Conservation (phyloP, 257 asterid species). For the Petunia secreta region DNA sequence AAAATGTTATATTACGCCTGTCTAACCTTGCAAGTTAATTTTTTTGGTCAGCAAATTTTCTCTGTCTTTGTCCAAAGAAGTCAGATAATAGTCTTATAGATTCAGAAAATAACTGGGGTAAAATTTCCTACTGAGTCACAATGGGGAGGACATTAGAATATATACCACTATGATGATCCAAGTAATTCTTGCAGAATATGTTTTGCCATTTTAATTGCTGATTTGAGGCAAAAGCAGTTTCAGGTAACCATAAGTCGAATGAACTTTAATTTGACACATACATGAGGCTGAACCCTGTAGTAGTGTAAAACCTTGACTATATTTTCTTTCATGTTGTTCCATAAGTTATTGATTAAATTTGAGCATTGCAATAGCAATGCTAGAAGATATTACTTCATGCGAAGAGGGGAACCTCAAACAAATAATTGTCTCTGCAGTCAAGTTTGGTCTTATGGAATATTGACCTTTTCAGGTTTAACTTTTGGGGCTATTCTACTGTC, state of each 20-base stretch:
- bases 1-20: constrained; percentile 2
- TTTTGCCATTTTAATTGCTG: background rate
- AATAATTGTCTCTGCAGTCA: background rate
- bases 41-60: background rate
- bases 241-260: background rate
- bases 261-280: background rate
- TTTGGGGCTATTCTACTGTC: constrained; percentile 97
- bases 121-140: background rate
- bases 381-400: constrained; percentile 17
- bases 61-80: background rate
- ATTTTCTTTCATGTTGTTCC: background rate
- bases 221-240: background rate
- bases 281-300: background rate
- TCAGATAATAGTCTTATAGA: background rate
- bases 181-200: background rate
- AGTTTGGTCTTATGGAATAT: constrained; percentile 25
- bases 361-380: background rate
- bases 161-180: background rate
- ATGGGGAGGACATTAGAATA: background rate
- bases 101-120: constrained; percentile 5
- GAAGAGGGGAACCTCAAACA: constrained; percentile 11
- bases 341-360: background rate
- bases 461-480: constrained; percentile 71
- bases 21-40: background rate
- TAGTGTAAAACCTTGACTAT: background rate